These are phyloP conservation scores for Mycena amicta DNA, from an alignment of 768 basidiomycete genomes.

Conservation along the genomic window DNA sequence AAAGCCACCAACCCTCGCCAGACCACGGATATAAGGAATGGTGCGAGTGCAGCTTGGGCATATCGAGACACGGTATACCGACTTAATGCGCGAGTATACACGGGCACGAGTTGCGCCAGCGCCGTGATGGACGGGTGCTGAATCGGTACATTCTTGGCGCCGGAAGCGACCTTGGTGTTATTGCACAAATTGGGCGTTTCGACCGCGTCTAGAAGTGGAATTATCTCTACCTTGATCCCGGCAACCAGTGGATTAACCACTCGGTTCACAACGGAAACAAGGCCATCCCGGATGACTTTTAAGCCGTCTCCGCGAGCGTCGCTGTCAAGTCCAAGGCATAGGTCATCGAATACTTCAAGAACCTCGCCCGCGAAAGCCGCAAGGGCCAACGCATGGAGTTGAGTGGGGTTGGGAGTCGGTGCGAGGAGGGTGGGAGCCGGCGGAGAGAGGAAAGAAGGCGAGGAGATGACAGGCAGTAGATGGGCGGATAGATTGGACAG, in stretches of 20 bases:
- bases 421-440: constrained; percentile 52
- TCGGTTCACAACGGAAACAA: constrained; percentile 67
- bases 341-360: constrained; percentile 67
- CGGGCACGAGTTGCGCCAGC: constrained; percentile 60
- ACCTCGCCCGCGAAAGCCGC: constrained; percentile 75
- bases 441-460: constrained; percentile 58
- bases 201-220: constrained; percentile 63
- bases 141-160: constrained; percentile 33
- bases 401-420: constrained; percentile 62
- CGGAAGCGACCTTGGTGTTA: constrained; percentile 32
- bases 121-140: constrained; percentile 64
- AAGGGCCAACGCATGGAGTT: constrained; percentile 70
- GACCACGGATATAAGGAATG: constrained; percentile 69
- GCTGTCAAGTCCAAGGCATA: constrained; percentile 61
- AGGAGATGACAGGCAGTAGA: constrained; percentile 66
- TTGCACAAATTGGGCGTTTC: constrained; percentile 45
- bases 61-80: constrained; percentile 56
- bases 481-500: constrained; percentile 69
- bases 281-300: constrained; percentile 67
- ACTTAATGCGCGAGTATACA: constrained; percentile 59
- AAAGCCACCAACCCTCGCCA: constrained; percentile 78
- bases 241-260: constrained; percentile 66
- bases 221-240: constrained; percentile 62
- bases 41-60: constrained; percentile 65
- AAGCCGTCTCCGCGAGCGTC: constrained; percentile 71